Evolutionary conservation across 495 filamentous ascomycete species (phyloP), one percentile per base, ranked within the genome.

Genomic region (Penicillium lagena): DNA sequence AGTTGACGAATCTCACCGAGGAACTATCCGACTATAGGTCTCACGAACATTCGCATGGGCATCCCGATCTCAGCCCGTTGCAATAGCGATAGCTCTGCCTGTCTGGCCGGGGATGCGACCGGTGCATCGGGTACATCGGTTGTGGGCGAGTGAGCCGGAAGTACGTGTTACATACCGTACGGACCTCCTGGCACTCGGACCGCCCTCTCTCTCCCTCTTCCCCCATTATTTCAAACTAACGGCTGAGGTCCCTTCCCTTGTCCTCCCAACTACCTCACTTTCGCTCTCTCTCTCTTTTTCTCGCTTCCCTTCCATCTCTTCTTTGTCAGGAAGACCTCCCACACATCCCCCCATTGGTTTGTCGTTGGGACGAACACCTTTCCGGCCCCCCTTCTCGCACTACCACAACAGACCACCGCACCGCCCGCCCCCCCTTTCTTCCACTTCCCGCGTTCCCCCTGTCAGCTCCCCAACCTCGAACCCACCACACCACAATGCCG

Each of bases 401-500:
- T 43, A 31, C 31, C 32, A 35, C 33, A 36, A 12, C 30, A 33
- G 9, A n/a, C 30, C 30, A 12, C 40, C 29, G n/a, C 28, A 14
- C 7, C 42, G 12, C 34, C 46, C 51, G 39, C 42, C 46, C 34
- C 37, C 33, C 34, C 37, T 29, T 33, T 29, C 35, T 39, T 43
- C 22, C 33, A 47, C 48, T 12, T 40, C 40, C 49, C 47, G 35
- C 46, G 42, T 37, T 37, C 39, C 27, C 28, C 29, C 13, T 35
- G 22, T 31, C 35, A 38, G 22, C 17, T 45, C 33, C 29, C 38
- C 22, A 22, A 22, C 45, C 30, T 35, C 11, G 37, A 40, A 46
- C 37, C 14, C 37, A 14, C 50, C 43, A 35, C 9, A 37, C 45
- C 55, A 76, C 61, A 40, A 75, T 76, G 65, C 56, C 73, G 41